Conservation (phyloP, 1,284 basidiomycete species). For the Tilletia caries region DNA sequence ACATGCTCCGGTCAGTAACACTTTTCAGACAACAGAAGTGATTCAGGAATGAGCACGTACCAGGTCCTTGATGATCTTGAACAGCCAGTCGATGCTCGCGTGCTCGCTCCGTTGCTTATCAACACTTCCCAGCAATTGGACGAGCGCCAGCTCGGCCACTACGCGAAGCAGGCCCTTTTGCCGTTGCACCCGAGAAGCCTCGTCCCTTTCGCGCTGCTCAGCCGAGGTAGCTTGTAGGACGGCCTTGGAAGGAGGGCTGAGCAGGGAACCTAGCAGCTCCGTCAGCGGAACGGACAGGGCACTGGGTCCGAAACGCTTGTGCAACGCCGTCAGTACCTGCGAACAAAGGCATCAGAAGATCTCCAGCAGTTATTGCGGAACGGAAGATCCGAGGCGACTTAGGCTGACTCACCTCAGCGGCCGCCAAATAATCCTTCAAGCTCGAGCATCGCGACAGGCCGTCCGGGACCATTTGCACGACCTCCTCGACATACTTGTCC, state of each 20-base stretch:
- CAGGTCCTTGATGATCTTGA: constrained; percentile 56
- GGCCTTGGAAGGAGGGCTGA: constrained; percentile 60
- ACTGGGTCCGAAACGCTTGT: constrained; percentile 73
- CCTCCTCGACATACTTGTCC: constrained; percentile 94
- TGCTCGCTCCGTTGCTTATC: constrained; percentile 15
- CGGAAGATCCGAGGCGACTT: too few relatives aligned
- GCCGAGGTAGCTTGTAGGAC: constrained; percentile 60
- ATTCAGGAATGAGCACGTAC: constrained; percentile 56
- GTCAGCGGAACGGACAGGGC: constrained; percentile 73
- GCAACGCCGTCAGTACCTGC: constrained; percentile 83
- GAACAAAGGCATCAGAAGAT: neutral
- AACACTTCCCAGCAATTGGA: constrained; percentile 62
- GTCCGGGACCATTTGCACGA: constrained; percentile 79
- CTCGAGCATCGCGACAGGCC: constrained; percentile 79
- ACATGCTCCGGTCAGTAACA: neutral
- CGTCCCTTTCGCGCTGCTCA: constrained; percentile 92
- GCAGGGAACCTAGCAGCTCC: constrained; percentile 64
- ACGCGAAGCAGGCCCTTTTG: constrained; percentile 83
- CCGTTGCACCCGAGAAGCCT: constrained; percentile 70
- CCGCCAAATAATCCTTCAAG: constrained; percentile 83
- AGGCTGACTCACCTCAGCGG: constrained; percentile 84
- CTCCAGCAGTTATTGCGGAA: too few relatives aligned
- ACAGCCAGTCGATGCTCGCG: constrained; percentile 63
- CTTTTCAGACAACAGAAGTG: neutral
- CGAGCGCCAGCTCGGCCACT: constrained; percentile 81